Evolutionary conservation across 1,284 basidiomycete genomes (phyloP), one percentile per base, ranked within the genome.

Genomic region (Rhodotorula sp.): DNA sequence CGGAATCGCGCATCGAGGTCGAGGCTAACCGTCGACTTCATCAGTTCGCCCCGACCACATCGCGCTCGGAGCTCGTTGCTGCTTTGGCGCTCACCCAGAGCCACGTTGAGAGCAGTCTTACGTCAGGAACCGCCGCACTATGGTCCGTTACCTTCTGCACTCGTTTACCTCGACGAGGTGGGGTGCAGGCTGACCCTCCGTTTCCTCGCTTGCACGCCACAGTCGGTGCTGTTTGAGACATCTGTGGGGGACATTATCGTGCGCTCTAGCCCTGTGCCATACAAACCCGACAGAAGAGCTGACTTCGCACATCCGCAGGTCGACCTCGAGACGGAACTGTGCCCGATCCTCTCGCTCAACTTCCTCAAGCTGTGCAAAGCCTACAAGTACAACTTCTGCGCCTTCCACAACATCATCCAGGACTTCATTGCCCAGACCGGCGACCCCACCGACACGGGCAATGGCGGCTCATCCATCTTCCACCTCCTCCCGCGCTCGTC

Each of bases 331-430:
- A 72, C 70, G 29, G 64, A 95, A 21, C 84, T 85, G 54, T 97
- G 94, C 81, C 96, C 96, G 1, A 89, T 87, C 80, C 92, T 90
- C 48, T 94, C 91, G 83, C 88, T 92, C 81, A 99, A 98, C 85
- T 98, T 98, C 81, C 87, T 99, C 74, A 98, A 99, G 82, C 86
- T 99, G 66, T 97, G 94, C 84, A 96, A 96, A 84, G 85, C 92
- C 72, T 97, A 97, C 82, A 96, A 96, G 81, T 98, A 97, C 85
- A 95, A 94, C 81, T 84, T 97, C 75, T 91, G 94, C 81, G 92
- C 93, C 0, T 98, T 99, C 85, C 97, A 97, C 86, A 97, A 97
- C 83, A 95, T 99, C 15, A 94, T 94, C 50, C 96, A 94, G 82
- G 92, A 97, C 81, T 99, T 99, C 77, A 87, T 99, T 65, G 94